Conservation (phyloP, 345 rosid species). For the Turnera subulata region DNA sequence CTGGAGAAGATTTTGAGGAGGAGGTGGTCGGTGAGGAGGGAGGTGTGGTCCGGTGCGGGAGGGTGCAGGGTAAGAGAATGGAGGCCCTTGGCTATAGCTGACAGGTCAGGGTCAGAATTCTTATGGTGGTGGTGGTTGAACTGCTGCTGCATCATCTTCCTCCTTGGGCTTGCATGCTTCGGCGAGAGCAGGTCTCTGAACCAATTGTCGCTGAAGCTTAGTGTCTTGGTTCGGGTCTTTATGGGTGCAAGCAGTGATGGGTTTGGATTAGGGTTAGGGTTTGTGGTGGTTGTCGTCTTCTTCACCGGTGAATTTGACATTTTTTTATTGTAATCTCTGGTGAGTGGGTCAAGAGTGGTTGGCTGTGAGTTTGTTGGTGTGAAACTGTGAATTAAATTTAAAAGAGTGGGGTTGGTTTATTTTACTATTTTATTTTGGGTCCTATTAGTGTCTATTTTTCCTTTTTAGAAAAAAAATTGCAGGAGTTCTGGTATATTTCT, state of each 20-base stretch:
- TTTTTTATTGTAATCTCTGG: not conserved
- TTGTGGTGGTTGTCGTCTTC: conserved; percentile 3
- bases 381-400: too few species aligned
- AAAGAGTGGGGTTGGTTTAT: too few species aligned
- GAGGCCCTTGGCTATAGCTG: not conserved
- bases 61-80: conserved; percentile 8
- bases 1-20: conserved; percentile 60
- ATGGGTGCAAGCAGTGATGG: too few species aligned
- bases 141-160: conserved; percentile 20
- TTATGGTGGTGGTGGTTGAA: conserved; percentile 13
- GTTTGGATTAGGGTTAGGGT: too few species aligned
- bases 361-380: too few species aligned
- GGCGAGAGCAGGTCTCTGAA: conserved; percentile 17
- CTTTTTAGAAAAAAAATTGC: too few species aligned
- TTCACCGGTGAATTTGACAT: conserved; percentile 22
- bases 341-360: too few species aligned
- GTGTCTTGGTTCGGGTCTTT: conserved; percentile 4
- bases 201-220: conserved; percentile 19
- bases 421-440: too few species aligned
- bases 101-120: conserved; percentile 14
- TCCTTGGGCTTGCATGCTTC: conserved; percentile 22
- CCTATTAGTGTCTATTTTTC: too few species aligned
- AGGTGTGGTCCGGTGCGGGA: conserved; percentile 23
- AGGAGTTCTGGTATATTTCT: too few species aligned
- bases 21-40: conserved; percentile 58